Percentiles rank a stretch among this genome's conserved stretches.
Conservation (phyloP, 257 asterid genomes). For the Solanum paucissectum region DNA sequence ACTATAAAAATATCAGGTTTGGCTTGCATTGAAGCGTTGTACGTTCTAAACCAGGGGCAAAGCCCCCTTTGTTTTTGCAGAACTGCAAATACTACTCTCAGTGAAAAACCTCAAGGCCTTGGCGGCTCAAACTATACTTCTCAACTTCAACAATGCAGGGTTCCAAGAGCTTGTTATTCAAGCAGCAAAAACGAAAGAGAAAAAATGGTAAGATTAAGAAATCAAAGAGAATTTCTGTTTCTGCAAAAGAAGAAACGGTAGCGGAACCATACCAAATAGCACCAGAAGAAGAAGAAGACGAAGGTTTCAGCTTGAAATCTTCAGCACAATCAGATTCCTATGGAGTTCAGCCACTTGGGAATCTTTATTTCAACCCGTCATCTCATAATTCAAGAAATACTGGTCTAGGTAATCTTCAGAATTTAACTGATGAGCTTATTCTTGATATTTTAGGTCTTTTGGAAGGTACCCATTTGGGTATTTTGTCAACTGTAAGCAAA, state of each 20-base stretch:
- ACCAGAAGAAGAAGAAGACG: constrained; percentile 25
- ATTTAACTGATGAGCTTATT: constrained; percentile 76
- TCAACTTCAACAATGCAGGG: constrained; percentile 30
- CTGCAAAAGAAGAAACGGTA: constrained; percentile 12
- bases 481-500: constrained; percentile 75
- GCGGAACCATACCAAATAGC: constrained; percentile 4
- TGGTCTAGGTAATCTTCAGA: constrained; percentile 67
- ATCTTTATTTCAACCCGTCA: constrained; percentile 58
- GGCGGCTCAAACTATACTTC: neutral
- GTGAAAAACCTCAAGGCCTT: neutral
- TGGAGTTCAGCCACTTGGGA: constrained; percentile 88
- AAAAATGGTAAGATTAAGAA: constrained; percentile 17
- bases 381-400: constrained; percentile 53
- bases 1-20: neutral
- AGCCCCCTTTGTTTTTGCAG: neutral
- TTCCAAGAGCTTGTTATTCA: constrained; percentile 27
- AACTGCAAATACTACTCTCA: neutral
- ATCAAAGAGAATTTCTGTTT: constrained; percentile 11
- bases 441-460: constrained; percentile 73
- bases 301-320: constrained; percentile 59
- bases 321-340: constrained; percentile 50
- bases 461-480: constrained; percentile 53
- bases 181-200: constrained; percentile 18
- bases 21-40: neutral
- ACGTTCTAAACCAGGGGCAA: neutral